phyloP scores from a whole-genome alignment of 2,329 filamentous ascomycete genomes.

The Trichoderma semiorbis region DNA sequence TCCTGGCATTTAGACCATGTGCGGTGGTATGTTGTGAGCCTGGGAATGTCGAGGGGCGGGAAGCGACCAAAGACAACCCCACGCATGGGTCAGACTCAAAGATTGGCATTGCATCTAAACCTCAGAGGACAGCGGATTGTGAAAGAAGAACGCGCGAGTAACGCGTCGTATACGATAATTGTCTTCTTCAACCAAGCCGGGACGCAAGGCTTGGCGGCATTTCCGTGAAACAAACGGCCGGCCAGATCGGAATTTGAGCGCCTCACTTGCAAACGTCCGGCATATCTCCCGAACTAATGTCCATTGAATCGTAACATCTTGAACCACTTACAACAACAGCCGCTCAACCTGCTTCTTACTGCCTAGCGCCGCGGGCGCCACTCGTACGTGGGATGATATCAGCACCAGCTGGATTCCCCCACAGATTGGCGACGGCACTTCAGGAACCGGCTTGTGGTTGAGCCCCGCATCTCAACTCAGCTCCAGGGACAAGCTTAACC shows the following conservation, averaged over 20 bases:
- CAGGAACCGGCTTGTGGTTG: slow-evolving; percentile 7
- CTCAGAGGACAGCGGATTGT: neutral
- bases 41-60: neutral
- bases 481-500: neutral
- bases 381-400: slow-evolving; percentile 5
- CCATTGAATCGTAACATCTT: neutral
- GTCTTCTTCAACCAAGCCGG: neutral
- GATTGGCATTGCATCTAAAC: neutral
- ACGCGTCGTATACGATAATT: neutral
- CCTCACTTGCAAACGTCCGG: neutral
- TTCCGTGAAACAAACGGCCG: neutral
- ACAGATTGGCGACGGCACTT: slow-evolving; percentile 18
- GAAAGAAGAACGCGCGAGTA: neutral
- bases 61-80: neutral
- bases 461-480: neutral
- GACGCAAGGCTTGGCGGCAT: neutral
- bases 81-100: neutral
- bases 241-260: neutral
- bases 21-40: neutral
- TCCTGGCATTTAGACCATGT: neutral
- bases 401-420: slow-evolving; percentile 3
- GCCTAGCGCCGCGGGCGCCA: neutral
- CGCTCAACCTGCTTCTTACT: slow-evolving; percentile 8
- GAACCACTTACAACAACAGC: neutral
- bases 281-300: neutral